Evolutionary conservation across 371 early-diverging fungal species (phyloP).

Genomic region (Parasitella parasitica): DNA sequence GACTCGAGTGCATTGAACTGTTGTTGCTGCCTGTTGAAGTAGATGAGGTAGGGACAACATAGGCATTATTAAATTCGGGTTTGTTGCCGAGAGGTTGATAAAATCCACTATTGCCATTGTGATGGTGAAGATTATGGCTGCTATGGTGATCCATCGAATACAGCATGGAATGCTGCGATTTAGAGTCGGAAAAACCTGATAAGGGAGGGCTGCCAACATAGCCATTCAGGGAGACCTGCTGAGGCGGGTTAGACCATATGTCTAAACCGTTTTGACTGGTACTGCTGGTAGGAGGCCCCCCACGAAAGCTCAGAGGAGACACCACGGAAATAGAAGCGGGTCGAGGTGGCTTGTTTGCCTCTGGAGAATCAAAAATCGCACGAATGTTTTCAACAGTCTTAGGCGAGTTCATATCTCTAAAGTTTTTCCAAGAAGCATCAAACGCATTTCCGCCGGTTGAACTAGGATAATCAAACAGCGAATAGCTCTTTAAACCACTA

Average conservation of each 20-base stretch:
- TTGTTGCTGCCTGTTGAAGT: constrained; percentile 43
- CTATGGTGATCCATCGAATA: neutral
- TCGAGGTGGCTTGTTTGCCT: constrained; percentile 16
- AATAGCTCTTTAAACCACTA: constrained; percentile 19
- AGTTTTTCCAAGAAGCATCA: constrained; percentile 41
- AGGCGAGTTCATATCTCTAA: constrained; percentile 42
- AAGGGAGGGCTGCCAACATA: constrained; percentile 25
- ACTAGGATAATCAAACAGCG: constrained; percentile 25
- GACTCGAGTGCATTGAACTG: constrained; percentile 40
- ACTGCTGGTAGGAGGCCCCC: constrained; percentile 6
- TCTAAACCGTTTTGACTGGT: constrained; percentile 13
- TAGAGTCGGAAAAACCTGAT: constrained; percentile 17
- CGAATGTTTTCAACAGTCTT: constrained; percentile 40
- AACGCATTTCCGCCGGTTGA: constrained; percentile 19
- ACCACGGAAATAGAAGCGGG: constrained; percentile 13
- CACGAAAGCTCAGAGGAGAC: constrained; percentile 20
- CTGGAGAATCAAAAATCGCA: constrained; percentile 40
- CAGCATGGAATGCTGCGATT: constrained; percentile 16
- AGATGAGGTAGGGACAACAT: constrained; percentile 40
- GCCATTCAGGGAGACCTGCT: constrained; percentile 16
- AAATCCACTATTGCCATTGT: constrained; percentile 22
- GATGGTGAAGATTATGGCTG: neutral
- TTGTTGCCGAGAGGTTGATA: constrained; percentile 19
- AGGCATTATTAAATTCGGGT: constrained; percentile 33
- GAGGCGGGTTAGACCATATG: constrained; percentile 27